Evolutionary conservation across 345 rosid species (phyloP), one percentile per base, ranked within the genome.

Genomic region (Lepidium africanum): DNA sequence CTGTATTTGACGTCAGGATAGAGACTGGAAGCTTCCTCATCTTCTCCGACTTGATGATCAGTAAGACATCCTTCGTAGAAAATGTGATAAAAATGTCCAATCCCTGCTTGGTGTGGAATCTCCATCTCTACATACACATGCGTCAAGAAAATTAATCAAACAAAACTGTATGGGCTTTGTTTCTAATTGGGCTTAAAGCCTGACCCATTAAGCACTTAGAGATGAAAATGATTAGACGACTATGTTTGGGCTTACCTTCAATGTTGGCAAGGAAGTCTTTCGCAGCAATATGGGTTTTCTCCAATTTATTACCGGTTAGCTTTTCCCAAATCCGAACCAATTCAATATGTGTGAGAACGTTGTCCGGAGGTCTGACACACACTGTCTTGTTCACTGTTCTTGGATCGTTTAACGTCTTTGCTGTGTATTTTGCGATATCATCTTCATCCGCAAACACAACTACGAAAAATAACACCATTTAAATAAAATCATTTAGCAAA

Each of bases 21-120:
- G 10, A 93, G 90, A 47, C 54, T 43, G 1, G 94, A 93, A 59
- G 96, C 97, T 76, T 90, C 97, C 55, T 48, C 83, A 5, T 69
- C 85, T 70, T 86, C 81, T 15, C 77, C 84, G 10, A 87, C 81
- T 69, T 90, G 85, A 33, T 88, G 78, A 73, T 92, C 84, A 9
- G 94, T 76, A 16, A 90, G 72, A 58, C 98, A 84, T 21, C 98
- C 96, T 65, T 93, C 95, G 10, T 84, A 93, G 74, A 77, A 93
- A 1, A 93, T 79, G 58, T 93, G 96, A 69, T 82, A 86, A 74
- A 88, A 93, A 73, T 93, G 98, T 23, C 96, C 94, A 13, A 84
- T 38, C 38, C 91, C 98, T 5, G 75, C 97, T 61, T 84, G 82
- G 1, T 21, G 61, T 13, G 81, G 89, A 52, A 77, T 77, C 55